Base-by-base conservation (phyloP, 495 filamentous ascomycete genomes). In the Hypoxylon trugodes region DNA sequence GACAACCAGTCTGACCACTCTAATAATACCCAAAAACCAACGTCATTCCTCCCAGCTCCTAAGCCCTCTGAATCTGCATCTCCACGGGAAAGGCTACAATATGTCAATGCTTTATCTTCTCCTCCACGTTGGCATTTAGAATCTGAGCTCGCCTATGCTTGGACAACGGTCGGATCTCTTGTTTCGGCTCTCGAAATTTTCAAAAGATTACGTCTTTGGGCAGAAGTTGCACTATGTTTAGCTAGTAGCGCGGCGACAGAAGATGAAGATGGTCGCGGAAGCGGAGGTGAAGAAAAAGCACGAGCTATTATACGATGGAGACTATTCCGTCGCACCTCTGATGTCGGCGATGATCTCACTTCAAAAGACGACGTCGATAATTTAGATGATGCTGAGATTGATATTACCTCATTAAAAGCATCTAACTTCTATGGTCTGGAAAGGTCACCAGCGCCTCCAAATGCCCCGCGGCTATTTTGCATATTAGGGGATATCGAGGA, bases 151-250 rank as follows among this genome's bases (percentile, higher is more conserved):
- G 95, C 96, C 4, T 87, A 90, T 51, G 87, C 91, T 4, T 99
- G 95, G 95, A 88, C 91, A 13, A 83, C 84, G 18, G 83, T 97
- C 1, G 95, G 95, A 18, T 93, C 90, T 41, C 80, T 99, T 6
- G 84, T 90, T 1, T 93, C 94, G 0, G 95, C 95, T 0, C 82
- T 99, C 8, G 95, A 97, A 46, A 98, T 99, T 66, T 99, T 97
- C 76, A 93, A 96, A 76, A 84, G 95, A 2, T 80, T 99, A 8
- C 87, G 94, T 41, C 89, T 99, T 77, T 98, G 94, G 93, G 90
- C 95, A 7, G 95, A 99, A 76, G 91, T 90, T 6, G 95, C 96
- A 0, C 82, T 99, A 1, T 99, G 95, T 73, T 91, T 89, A 71
- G 81, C 82, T 5, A 77, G 73, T 30, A 72, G 72, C 54, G 76